Evolutionary conservation across 1,284 basidiomycete species (phyloP), one percentile per base, ranked within the genome.

Genomic region (Stygiomarasmius scandens): DNA sequence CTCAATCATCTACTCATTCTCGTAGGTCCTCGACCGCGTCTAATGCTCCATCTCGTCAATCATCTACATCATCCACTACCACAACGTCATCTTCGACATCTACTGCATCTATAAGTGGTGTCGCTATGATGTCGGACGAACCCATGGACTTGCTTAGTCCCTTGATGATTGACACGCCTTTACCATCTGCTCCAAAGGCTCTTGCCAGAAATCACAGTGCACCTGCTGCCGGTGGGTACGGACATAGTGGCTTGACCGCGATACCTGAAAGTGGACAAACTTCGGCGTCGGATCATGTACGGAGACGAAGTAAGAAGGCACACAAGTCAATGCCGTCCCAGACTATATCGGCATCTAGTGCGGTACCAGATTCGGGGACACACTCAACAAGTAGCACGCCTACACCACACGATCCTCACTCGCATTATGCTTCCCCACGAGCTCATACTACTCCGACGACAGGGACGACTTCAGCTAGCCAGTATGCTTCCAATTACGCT

Each of bases 131-230:
- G 53, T 76, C 82, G 6, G 86, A 87, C 24, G 86, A 88, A 61
- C 77, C 86, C 1, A 63, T 71, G 11, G 77, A 70, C 45, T 74
- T 85, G n/a, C 74, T 89, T 25, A 82, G 77, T 58, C 84, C 83
- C 0, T 69, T 85, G 24, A 64, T 82, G 5, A 68, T 77, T 19
- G 63, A 66, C n/a, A 74, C 72, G 2, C 74, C 75, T 11, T 71
- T 68, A 56, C 67, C 72, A 14, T 25, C 47, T 2, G 9, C 5
- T 61, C 59, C 32, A 60, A 73, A 75, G 2, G 67, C 74, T 11
- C 63, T 77, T 12, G 66, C 70, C 20, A 67, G 74, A 24, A 65
- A 73, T 29, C 64, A 70, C 46, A 54, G 60, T 59, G 49, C 63
- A 47, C 58, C 72, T 10, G 61, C 73, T 38, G 54, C 60, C 29